Conservation (phyloP, 768 basidiomycete species). For the Leccinum olivaceopallidum region DNA sequence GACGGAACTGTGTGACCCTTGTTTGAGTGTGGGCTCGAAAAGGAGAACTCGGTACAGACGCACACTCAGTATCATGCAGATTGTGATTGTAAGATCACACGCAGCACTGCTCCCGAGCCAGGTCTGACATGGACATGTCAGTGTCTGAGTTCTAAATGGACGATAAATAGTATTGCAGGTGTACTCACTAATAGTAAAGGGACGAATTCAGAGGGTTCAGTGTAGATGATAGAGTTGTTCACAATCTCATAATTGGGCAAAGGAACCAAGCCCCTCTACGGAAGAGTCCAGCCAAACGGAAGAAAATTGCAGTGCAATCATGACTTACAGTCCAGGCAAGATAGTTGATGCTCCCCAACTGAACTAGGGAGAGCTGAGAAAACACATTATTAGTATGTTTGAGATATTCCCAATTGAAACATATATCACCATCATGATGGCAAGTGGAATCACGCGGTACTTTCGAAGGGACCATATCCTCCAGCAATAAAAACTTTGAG, state of each 20-base stretch:
- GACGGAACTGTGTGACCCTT: background rate
- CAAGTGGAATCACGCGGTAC: slow-evolving; percentile 10
- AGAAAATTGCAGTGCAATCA: no score
- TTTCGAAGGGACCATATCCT: background rate
- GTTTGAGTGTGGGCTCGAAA: background rate
- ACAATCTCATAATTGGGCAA: fast-evolving
- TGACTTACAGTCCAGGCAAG: background rate
- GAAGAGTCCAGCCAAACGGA: no score
- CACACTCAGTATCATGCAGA: slow-evolving; percentile 14
- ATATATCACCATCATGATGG: slow-evolving; percentile 13
- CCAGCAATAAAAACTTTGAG: no score
- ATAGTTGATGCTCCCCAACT: slow-evolving; percentile 14
- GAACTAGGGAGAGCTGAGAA: slow-evolving; percentile 23
- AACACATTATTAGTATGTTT: background rate
- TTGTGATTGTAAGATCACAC: slow-evolving; percentile 22
- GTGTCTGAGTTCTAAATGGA: background rate
- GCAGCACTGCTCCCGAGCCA: slow-evolving; percentile 23
- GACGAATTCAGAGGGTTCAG: background rate
- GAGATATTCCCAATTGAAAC: background rate
- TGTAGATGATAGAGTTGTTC: background rate
- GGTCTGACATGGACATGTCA: slow-evolving; percentile 3
- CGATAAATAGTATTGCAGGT: background rate
- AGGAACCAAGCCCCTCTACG: no score
- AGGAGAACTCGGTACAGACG: background rate
- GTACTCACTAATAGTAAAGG: background rate